phyloP scores from a whole-genome alignment of 2,329 filamentous ascomycete species.

The Macrophomina tecta region DNA sequence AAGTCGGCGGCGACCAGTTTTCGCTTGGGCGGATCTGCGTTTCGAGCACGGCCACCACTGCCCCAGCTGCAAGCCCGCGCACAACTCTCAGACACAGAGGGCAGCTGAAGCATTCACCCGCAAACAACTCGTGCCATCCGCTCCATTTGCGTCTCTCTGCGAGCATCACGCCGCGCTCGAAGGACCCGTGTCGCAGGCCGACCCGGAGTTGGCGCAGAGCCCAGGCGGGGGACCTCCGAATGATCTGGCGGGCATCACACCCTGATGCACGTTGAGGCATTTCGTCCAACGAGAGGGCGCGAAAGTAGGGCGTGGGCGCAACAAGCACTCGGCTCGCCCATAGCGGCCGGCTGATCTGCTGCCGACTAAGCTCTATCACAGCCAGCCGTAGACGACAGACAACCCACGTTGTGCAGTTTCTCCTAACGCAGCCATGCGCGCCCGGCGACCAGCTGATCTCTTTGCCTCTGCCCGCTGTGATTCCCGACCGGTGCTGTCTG shows the following conservation, averaged over 20 bases:
- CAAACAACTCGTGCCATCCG: not conserved
- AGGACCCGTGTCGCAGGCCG: not conserved
- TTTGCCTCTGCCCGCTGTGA: not conserved
- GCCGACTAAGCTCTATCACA: not conserved
- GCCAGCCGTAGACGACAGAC: slow-evolving; percentile 15
- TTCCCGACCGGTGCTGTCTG: not conserved
- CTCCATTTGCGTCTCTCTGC: not conserved
- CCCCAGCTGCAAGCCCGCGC: not conserved
- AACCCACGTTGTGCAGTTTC: slow-evolving; percentile 15
- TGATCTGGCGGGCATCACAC: slow-evolving; percentile 16
- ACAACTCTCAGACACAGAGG: not conserved
- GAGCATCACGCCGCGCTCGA: not conserved
- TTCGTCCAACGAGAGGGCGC: slow-evolving; percentile 4
- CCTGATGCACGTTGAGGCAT: not conserved
- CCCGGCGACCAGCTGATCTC: slow-evolving; percentile 14
- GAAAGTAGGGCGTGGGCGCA: slow-evolving; percentile 3
- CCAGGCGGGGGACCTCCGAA: slow-evolving; percentile 8
- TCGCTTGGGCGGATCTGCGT: slow-evolving; percentile 24
- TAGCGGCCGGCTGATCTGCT: slow-evolving; percentile 3
- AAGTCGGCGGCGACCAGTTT: slow-evolving; percentile 17
- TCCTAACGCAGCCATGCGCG: slow-evolving; percentile 2
- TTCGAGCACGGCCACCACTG: not conserved
- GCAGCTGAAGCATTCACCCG: not conserved
- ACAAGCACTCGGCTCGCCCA: slow-evolving; percentile 1
- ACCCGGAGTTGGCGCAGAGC: slow-evolving; percentile 2